Percentiles rank a stretch among this genome's conserved stretches.
Evolutionary conservation across 2,329 filamentous ascomycete species (phyloP).

Genomic region (Triangularia setosa): DNA sequence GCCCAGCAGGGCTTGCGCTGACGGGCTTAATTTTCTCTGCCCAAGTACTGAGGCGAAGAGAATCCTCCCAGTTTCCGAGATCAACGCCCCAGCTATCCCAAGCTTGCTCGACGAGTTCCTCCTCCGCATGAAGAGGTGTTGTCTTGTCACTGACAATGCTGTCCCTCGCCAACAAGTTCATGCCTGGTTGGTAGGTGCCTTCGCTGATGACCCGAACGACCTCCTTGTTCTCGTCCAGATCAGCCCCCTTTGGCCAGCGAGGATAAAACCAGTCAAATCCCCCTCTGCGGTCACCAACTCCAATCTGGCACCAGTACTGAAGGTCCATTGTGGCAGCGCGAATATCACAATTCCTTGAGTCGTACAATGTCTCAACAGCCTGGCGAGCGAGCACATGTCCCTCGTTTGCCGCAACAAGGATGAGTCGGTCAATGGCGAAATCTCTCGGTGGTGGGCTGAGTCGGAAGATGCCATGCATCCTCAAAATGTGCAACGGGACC

Average conservation of each 20-base stretch:
- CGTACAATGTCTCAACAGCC: conserved; percentile 67
- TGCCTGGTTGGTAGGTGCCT: conserved; percentile 70
- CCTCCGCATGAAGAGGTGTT: conserved; percentile 44
- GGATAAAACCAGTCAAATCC: conserved; percentile 88
- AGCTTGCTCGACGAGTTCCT: conserved; percentile 60
- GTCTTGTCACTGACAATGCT: conserved; percentile 36
- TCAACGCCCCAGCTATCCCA: conserved; percentile 68
- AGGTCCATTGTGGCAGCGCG: conserved; percentile 79
- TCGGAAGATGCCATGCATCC: conserved; percentile 80
- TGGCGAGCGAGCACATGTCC: conserved; percentile 72
- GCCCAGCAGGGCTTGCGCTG: conserved; percentile 16
- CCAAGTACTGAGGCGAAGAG: conserved; percentile 38
- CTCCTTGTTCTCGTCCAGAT: conserved; percentile 63
- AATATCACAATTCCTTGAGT: conserved; percentile 66
- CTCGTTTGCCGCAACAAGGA: conserved; percentile 81
- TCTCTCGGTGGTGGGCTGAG: conserved; percentile 62
- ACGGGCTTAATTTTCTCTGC: conserved; percentile 27
- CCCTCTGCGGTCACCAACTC: conserved; percentile 80
- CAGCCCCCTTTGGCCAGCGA: conserved; percentile 68
- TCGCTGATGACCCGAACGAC: conserved; percentile 75
- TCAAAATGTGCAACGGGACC: conserved; percentile 70
- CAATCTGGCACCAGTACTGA: conserved; percentile 96
- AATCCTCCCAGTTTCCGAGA: conserved; percentile 53
- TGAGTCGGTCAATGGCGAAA: conserved; percentile 72
- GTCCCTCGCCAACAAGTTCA: conserved; percentile 73